Percentiles rank a stretch among this genome's conserved stretches.
Conservation (phyloP, 1,284 basidiomycete species). For the Baeospora myosura region DNA sequence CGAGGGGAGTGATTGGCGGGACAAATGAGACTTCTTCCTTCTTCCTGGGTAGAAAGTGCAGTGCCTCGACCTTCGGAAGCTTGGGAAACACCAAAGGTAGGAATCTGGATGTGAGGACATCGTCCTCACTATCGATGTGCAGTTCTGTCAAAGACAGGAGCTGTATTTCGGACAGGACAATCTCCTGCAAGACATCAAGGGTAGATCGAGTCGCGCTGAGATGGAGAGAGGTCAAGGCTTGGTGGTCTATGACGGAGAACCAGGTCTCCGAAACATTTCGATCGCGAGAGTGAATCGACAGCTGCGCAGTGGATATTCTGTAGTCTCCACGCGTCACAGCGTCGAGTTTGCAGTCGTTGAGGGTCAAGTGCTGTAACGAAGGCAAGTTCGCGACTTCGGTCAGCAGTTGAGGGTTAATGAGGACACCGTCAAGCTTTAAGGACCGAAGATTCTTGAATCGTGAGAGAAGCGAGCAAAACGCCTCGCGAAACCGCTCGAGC, state of each 20-base stretch:
- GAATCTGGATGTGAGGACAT: not conserved
- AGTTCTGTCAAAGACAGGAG: not conserved
- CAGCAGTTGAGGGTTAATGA: conserved; percentile 5
- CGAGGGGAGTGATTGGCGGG: conserved; percentile 5
- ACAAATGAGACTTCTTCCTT: not conserved
- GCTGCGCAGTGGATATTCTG: conserved; percentile 2
- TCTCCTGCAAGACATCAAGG: conserved; percentile 1
- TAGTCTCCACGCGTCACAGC: not conserved
- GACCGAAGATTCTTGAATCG: conserved; percentile 8
- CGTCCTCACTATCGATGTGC: not conserved
- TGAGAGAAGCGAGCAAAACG: conserved; percentile 6
- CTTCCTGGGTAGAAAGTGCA: not conserved
- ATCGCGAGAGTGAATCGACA: conserved; percentile 2
- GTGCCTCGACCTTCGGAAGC: not conserved
- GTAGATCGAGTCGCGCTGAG: not conserved
- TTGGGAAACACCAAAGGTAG: conserved; percentile 1
- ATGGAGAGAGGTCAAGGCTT: not conserved
- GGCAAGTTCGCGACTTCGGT: conserved; percentile 3
- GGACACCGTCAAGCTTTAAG: conserved; percentile 5
- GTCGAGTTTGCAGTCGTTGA: conserved; percentile 8
- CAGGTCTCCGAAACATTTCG: not conserved
- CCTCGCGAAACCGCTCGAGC: conserved; percentile 7
- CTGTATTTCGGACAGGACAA: not conserved
- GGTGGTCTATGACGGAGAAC: not conserved
- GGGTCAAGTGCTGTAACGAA: conserved; percentile 4